Evolutionary conservation across 2,329 filamentous ascomycete species (phyloP), one percentile per base, ranked within the genome.

Genomic region (Chaetothyriales sp.): DNA sequence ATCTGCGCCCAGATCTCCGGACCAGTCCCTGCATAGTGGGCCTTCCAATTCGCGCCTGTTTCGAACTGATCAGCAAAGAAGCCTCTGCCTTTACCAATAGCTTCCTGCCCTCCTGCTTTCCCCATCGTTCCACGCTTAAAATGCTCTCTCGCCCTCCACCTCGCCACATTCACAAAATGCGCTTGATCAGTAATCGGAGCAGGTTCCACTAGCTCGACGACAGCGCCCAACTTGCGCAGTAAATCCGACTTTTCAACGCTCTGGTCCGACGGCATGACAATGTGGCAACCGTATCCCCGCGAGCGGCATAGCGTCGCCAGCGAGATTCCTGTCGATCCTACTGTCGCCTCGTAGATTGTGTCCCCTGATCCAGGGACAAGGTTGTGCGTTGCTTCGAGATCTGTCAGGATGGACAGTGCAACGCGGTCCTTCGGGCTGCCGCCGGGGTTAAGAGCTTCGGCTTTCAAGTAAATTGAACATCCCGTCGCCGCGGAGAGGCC

Each of bases 41-140:
- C 89, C 46, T 77, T 75, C 77, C 85, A 95, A 69, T 98, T 98
- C 29, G 89, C 86, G 48, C 80, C 74, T 22, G 85, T 90, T 70
- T 98, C 92, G 64, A 98, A 98, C 65, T 98, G 92, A 67, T 98
- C 86, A 0, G 90, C 89, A 65, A 97, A 98, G 69, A 94, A 89
- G 19, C 92, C 92, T 48, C 79, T 75, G 58, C 88, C 90, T 37
- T 73, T 75, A 60, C 80, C 78, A 10, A 67, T 62, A 1, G 71
- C 65, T 7, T 73, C 71, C 0, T 67, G 43, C 13, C 43, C 43
- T 18, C 20, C 43, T 15, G 3, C 43, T 15, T 45, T 9, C 9
- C 15, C 43, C 43, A 4, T 47, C 9, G n/a, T 15, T 6, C 46
- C 46, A 10, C n/a, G 19, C 18, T 47, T 18, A 28, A 47, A 47